Evolutionary conservation across 1,284 basidiomycete species (phyloP), one percentile per base, ranked within the genome.

Genomic region (Melampsora americana): DNA sequence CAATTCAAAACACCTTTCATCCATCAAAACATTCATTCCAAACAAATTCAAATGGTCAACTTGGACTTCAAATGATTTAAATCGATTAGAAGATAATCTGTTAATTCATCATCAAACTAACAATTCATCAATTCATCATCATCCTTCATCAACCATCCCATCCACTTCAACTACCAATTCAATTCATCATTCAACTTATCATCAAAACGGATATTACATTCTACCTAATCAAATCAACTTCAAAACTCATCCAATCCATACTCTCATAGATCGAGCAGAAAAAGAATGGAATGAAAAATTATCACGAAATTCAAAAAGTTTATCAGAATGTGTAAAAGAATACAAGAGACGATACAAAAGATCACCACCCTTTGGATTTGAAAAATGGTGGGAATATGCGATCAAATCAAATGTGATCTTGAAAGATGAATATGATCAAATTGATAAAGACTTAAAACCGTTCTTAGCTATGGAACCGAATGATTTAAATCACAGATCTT

Each of bases 371-470:
- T 76, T 26, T 28, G 73, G 73, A 9, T 76, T 76, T 39, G 73
- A 76, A 39, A 68, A 65, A 30, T 76, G 73, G 73, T 76, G 66
- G 66, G 30, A 76, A 64, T 76, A 56, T 44, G 73, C 59, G 7
- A n/a, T 23, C 9, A 61, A 48, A 12, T 20, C 68, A 5, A 28
- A 56, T 4, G 66, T 76, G 59, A 76, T 76, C 5, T 35, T 76
- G n/a, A 76, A 69, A 50, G 73, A 76, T 44, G 73, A 76, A 50
- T 76, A 76, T 26, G 73, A 76, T 46, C 73, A 76, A 48, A 76
- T 76, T 42, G 26, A n/a, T 14, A 30, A 42, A 6, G 73, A 76
- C 44, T 35, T 76, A 20, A 68, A 69, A 44, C 73, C 73, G 0
- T 76, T 76, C 48, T 26, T 68, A 32, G 73, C 73, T 6, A 68